Evolutionary conservation across 2,329 filamentous ascomycete species (phyloP), one percentile per base, ranked within the genome.

Genomic region (Monilinia laxa): DNA sequence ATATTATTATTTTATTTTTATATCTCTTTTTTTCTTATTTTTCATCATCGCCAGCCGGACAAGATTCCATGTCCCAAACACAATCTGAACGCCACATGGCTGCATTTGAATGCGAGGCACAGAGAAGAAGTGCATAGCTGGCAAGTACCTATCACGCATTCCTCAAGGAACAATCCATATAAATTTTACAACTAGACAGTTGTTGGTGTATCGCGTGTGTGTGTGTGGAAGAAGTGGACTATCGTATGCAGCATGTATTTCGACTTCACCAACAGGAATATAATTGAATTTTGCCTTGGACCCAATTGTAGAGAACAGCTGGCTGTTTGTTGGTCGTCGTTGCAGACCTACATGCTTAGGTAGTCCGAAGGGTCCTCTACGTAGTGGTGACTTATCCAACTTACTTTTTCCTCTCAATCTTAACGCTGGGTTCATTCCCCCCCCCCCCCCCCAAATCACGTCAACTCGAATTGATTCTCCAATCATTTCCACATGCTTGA

Each of bases 81-180:
- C 12, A 49, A 49, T 38, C 57, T 60, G n/a, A 35, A 60, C 57
- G 57, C 57, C 45, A 60, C 57, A 14, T 28, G 28, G 20, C 23
- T 51, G 57, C 57, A 60, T 60, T 60, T 51, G 28, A 16, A 38
- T 20, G 57, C 51, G 57, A 60, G 57, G 57, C 57, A 60, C 57
- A 51, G 57, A 59, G 57, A 23, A 49, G 57, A 59, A 28, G 12
- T 49, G 28, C 28, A 23, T 59, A 59, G 25, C 57, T 59, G 45
- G 57, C 57, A 49, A 51, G 35, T 51, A 16, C 45, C 42, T 38
- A 38, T 28, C 38, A 45, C 7, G 20, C n/a, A 28, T 20, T 1
- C 2, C n/a, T 28, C 55, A 58, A 58, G 35, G 35, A 25, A 57
- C 18, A 59, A n/a, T 35, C 31, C 31, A 35, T 35, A 35, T 35